Conservation (phyloP, 352 stramenopile species). For the Pythium aquatile region DNA sequence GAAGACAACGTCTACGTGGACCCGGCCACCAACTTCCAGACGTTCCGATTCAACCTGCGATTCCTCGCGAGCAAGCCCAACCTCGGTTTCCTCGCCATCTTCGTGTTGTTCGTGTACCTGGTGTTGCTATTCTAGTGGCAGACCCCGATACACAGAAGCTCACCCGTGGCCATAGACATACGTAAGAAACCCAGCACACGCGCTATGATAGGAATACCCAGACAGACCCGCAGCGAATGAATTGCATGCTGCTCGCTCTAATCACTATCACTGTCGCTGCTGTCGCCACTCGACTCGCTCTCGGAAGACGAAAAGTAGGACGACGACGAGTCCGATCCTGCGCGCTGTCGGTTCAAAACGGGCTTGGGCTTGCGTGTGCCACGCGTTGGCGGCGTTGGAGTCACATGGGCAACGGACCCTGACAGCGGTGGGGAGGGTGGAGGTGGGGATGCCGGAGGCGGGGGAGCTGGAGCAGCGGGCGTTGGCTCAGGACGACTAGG, state of each 20-base stretch:
- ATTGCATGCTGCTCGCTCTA: constrained; percentile 1
- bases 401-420: not conserved
- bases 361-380: constrained; percentile 8
- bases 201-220: not conserved
- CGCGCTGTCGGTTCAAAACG: not conserved
- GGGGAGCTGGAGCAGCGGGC: not conserved
- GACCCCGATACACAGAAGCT: not conserved
- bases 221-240: not conserved
- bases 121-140: constrained; percentile 55
- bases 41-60: constrained; percentile 85
- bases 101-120: constrained; percentile 65
- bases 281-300: constrained; percentile 57
- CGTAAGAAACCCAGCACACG: not conserved
- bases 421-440: constrained; percentile 19
- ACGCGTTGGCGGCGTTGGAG: constrained; percentile 13
- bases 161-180: not conserved
- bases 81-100: constrained; percentile 55
- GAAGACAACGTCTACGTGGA: constrained; percentile 77
- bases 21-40: constrained; percentile 26
- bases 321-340: constrained; percentile 51
- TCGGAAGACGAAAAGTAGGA: constrained; percentile 76
- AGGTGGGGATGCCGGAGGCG: constrained; percentile 25
- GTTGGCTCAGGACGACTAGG: not conserved
- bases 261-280: constrained; percentile 40
- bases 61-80: constrained; percentile 88